Evolutionary conservation across 148 eudicot genomes (phyloP), one percentile per base, ranked within the genome.

Genomic region (Pharnaceum exiguum): DNA sequence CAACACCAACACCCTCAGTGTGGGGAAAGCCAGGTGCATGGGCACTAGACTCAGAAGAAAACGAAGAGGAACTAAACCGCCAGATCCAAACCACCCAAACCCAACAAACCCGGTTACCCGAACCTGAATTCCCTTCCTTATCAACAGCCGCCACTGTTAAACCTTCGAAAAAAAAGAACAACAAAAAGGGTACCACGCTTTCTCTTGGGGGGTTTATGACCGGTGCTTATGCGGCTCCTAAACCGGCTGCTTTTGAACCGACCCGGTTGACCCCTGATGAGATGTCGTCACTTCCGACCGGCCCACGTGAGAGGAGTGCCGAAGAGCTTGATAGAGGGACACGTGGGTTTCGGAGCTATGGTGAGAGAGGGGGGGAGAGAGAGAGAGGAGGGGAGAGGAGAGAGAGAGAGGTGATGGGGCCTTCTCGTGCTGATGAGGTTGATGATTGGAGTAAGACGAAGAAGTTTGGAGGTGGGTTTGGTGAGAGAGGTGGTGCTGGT

Each of bases 1-100:
- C 97, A 63, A 93, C 96, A n/a, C 75, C 97, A 13, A 74, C 81
- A 31, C 62, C 82, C 1, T 82, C 88, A 40, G 82, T 75, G 3
- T 91, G 96, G 96, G 51, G 71, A 8, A 91, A 91, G 69, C 90
- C 94, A 2, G 87, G 90, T 23, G 85, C 94, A 11, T 91, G 98
- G 98, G 98, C 98, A 10, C 72, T 81, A 6, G 98, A 91, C n/a
- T 71, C 98, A 24, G 98, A 91, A 51, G 81, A 85, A 38, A 78
- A 79, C 77, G 98, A 87, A 29, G 68, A 74, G 13, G 94, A 87
- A 51, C 85, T 84, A 48, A 57, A 52, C 17, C 53, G 66, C 27
- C 65, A 54, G n/a, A 32, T 26, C 66, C n/a, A n/a, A n/a, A n/a
- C n/a, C n/a, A n/a, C n/a, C n/a, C n/a, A n/a, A n/a, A n/a, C n/a